These are phyloP conservation scores for Blastomyces parvus DNA, from an alignment of 2,329 filamentous ascomycete genomes.

Conservation along the genomic window DNA sequence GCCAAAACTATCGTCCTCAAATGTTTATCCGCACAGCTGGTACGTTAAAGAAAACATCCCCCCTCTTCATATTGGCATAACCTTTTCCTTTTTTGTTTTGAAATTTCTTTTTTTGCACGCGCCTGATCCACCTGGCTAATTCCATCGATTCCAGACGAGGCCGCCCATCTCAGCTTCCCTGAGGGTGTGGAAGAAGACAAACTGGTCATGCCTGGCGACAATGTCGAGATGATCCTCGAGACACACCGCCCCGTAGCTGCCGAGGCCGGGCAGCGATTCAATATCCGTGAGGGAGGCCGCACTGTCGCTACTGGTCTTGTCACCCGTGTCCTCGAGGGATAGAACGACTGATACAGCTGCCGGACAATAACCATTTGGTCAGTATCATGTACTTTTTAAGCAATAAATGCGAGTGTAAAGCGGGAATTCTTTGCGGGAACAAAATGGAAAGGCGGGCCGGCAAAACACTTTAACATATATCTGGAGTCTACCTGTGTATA, in stretches of 20 bases:
- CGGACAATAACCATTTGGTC: neutral
- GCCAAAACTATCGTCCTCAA: constrained; percentile 92
- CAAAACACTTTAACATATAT: constrained; percentile 3
- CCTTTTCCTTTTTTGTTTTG: too few relatives aligned
- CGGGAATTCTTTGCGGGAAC: constrained; percentile 5
- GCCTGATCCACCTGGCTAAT: constrained; percentile 1
- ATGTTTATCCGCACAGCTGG: constrained; percentile 91
- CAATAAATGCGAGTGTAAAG: constrained; percentile 7
- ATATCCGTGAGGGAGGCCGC: constrained; percentile 92
- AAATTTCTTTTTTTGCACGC: too few relatives aligned
- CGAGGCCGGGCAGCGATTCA: constrained; percentile 91
- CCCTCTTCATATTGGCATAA: constrained; percentile 7
- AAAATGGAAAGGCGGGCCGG: constrained; percentile 8
- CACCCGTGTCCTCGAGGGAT: constrained; percentile 56
- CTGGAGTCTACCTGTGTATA: constrained; percentile 9
- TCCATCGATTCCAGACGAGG: constrained; percentile 43
- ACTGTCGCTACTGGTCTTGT: constrained; percentile 77
- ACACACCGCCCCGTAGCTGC: constrained; percentile 78
- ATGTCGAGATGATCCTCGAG: constrained; percentile 90
- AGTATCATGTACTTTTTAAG: constrained; percentile 6
- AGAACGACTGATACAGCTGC: constrained; percentile 17
- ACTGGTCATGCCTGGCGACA: constrained; percentile 97
- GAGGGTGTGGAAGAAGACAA: constrained; percentile 64
- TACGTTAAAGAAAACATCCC: constrained; percentile 39
- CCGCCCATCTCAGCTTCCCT: constrained; percentile 73